Percentiles rank a stretch among this genome's conserved stretches.
Conservation (phyloP, 768 basidiomycete species). For the Calocybe cyanea region DNA sequence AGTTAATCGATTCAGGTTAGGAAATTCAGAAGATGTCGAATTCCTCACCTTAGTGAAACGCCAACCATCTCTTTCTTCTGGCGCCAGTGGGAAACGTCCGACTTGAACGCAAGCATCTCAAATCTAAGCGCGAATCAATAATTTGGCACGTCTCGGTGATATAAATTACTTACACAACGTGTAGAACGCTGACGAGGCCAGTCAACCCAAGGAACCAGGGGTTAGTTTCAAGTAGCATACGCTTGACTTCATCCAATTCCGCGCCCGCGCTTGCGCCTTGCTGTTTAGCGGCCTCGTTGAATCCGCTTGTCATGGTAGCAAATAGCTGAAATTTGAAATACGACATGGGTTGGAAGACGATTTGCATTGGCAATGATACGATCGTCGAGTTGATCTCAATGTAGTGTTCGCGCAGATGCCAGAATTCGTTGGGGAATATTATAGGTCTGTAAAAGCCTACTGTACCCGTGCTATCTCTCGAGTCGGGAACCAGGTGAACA, state of each 20-base stretch:
- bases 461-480: slow-evolving; percentile 61
- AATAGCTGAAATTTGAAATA: slow-evolving; percentile 87
- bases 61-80: slow-evolving; percentile 93
- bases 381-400: slow-evolving; percentile 85
- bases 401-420: slow-evolving; percentile 82
- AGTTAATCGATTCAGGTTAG: slow-evolving; percentile 2
- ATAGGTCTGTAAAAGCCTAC: slow-evolving; percentile 82
- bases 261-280: slow-evolving; percentile 57
- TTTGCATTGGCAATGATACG: slow-evolving; percentile 68
- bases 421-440: slow-evolving; percentile 93
- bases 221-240: slow-evolving; percentile 87
- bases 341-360: slow-evolving; percentile 83
- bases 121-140: slow-evolving; percentile 46
- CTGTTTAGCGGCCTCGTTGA: slow-evolving; percentile 81
- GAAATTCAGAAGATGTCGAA: slow-evolving; percentile 3
- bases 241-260: slow-evolving; percentile 93
- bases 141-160: slow-evolving; percentile 8
- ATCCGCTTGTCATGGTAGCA: slow-evolving; percentile 79
- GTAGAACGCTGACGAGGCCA: slow-evolving; percentile 79
- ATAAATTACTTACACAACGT: slow-evolving; percentile 64
- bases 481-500: slow-evolving; percentile 53
- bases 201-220: slow-evolving; percentile 87
- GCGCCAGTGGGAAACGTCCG: slow-evolving; percentile 93
- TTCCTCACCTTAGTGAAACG: slow-evolving; percentile 79
- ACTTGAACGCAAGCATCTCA: slow-evolving; percentile 94